Base-by-base conservation (phyloP, 495 filamentous ascomycete species). In the Hyaloscypha variabilis region DNA sequence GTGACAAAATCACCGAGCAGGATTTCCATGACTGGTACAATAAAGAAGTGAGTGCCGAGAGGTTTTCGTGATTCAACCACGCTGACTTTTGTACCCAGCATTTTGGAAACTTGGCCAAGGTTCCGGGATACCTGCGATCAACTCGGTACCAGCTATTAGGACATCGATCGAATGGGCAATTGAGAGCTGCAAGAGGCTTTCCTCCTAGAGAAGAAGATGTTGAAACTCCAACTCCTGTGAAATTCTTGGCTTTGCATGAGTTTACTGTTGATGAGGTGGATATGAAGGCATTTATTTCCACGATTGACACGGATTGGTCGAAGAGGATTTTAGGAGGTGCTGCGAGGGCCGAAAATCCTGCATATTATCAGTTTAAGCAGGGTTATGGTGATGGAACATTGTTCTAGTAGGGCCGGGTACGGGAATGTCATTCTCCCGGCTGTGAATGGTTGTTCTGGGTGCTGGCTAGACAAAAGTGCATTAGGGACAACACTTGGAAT, bases 21-120 rank as follows among this genome's bases (percentile, higher is more conserved):
- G 67, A 70, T 59, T 58, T 72, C 23, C 65, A 70, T 58, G 55
- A 61, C 23, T 71, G 68, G 61, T 73, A 65, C 42, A 26, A 30
- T 17, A 42, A 67, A 46, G 65, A 68, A 26, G 39, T 46, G 13
- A 46, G 39, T 19, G 10, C 6, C 0, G 0, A 46, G 13, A 11
- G 39, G 39, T 46, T 17, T 17, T 17, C 19, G 10, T 11, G 39
- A 46, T 17, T 46, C 39, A 46, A 17, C 39, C 3, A 46, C 11
- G 13, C 39, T 46, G 13, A 46, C 13, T 13, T 46, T 17, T 17
- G 4, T 17, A 11, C 19, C 6, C 10, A 46, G 39, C 59, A 62
- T 52, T 46, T 51, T 23, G 59, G 8, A 19, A 34, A 51, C 23
- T 23, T 62, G n/a, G 25, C 39, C 4, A 68, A 66, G 66, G 42